Evolutionary conservation across 139 green algal genomes (phyloP).

Genomic region (Chlamydomonas sphaeroides): DNA sequence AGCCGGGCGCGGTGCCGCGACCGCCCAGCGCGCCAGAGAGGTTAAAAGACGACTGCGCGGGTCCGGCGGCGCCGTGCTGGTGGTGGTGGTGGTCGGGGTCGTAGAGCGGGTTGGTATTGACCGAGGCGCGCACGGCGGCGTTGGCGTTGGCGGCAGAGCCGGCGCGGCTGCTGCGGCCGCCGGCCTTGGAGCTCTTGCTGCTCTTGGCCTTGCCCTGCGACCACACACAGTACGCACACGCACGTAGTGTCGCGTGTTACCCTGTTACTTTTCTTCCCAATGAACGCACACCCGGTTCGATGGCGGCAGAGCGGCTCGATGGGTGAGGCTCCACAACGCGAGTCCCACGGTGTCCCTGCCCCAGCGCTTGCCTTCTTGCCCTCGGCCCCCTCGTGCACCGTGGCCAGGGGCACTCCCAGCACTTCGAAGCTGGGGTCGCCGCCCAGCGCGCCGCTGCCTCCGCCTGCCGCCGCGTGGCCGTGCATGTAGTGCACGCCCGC

Average conservation of each 20-base stretch:
- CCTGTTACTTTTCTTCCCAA: too few species aligned
- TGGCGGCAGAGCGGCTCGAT: too few species aligned
- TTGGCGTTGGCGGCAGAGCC: neutral
- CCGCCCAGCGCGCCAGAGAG: neutral
- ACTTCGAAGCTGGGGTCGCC: conserved; percentile 31
- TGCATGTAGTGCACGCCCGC: conserved; percentile 10
- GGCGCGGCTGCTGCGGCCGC: too few species aligned
- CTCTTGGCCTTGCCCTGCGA: neutral
- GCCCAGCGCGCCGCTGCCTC: neutral
- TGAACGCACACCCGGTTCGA: too few species aligned
- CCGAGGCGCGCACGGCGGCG: neutral
- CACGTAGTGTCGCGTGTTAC: too few species aligned
- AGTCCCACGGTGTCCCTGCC: too few species aligned
- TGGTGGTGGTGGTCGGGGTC: conserved; percentile 28
- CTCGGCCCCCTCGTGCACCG: conserved; percentile 36
- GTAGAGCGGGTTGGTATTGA: conserved; percentile 51
- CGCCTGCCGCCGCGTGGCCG: too few species aligned
- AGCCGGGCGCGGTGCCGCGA: neutral
- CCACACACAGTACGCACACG: too few species aligned
- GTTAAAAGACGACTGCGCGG: conserved; percentile 8
- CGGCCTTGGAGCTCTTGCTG: neutral
- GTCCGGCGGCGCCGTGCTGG: neutral
- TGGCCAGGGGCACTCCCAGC: conserved; percentile 23
- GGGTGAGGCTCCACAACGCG: too few species aligned
- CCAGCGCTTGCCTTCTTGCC: conserved; percentile 19